Percentiles rank a stretch among this genome's conserved stretches.
These are phyloP conservation scores for Delphinella strobiligena DNA, from an alignment of 2,329 filamentous ascomycete genomes.

Conservation along the genomic window DNA sequence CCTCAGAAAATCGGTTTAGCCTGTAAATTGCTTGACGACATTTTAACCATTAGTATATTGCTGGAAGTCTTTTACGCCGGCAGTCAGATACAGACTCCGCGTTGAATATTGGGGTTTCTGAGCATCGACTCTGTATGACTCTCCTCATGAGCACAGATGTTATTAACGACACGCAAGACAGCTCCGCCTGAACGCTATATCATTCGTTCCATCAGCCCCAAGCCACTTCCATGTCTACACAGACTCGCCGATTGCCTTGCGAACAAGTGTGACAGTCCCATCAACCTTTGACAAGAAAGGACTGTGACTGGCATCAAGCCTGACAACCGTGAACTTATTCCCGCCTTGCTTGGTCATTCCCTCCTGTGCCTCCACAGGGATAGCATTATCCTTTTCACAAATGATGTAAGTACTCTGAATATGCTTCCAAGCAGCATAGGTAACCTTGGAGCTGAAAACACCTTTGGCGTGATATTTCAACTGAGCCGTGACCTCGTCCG, in stretches of 20 bases:
- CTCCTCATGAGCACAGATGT: too few relatives aligned
- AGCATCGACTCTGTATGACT: too few relatives aligned
- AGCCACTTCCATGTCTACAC: neutral
- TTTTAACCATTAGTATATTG: too few relatives aligned
- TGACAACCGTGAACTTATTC: conserved; percentile 12
- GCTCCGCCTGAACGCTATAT: too few relatives aligned
- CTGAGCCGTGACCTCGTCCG: conserved; percentile 11
- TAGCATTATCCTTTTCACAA: conserved; percentile 28
- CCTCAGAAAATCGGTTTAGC: too few relatives aligned
- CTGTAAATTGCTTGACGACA: too few relatives aligned
- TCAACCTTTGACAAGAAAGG: conserved; percentile 17
- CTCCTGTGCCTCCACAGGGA: conserved; percentile 24
- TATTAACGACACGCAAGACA: too few relatives aligned
- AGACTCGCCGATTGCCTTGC: conserved; percentile 9
- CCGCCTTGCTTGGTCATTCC: conserved; percentile 20
- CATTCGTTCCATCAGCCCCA: too few relatives aligned
- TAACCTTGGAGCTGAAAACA: conserved; percentile 13
- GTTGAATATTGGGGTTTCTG: too few relatives aligned
- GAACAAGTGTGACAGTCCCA: conserved; percentile 11
- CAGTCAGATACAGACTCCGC: too few relatives aligned
- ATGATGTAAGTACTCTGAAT: conserved; percentile 29
- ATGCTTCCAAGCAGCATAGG: conserved; percentile 25
- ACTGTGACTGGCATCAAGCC: conserved; percentile 15
- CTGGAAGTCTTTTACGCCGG: too few relatives aligned
- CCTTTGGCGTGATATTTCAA: conserved; percentile 20